Base-by-base conservation (phyloP, 306 rosid genomes). In the Inga leiocalycina region DNA sequence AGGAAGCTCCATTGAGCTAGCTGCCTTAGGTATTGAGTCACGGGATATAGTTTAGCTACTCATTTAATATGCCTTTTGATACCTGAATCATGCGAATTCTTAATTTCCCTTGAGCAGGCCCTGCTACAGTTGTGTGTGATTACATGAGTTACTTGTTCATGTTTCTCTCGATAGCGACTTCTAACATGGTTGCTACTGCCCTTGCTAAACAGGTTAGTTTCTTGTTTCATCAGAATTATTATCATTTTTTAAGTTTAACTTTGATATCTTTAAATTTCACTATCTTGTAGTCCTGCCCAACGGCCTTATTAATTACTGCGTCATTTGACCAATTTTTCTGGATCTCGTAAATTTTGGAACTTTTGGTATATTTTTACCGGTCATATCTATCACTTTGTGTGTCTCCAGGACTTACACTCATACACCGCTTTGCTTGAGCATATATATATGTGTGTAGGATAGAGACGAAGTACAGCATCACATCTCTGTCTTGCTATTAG, bases 161-260 rank as follows among this genome's bases (percentile, higher is more conserved):
- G 99, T 95, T 95, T 84, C 98, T 95, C 64, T 91, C 98, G 0
- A 80, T 95, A 76, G 96, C 99, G 4, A 95, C 99, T 83, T 95
- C 99, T 7, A 95, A 93, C 84, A 92, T 95, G 98, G 96, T 95
- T 64, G 98, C 99, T 44, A 93, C 98, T 49, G 90, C 98, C 72
- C 93, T 93, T 72, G 99, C 97, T 54, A 88, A 68, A 85, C 86
- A 85, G 98, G 99, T 93, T 81, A 19, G 80, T 75, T 69, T 71
- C 84, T 57, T 43, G 76, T 72, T 72, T 35, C 64, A 14, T 8
- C 22, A 32, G 79, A 41, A 54, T 64, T 17, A 57, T 22, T 68
- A 54, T 17, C 19, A 59, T 57, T 57, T 57, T 57, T 4, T 0
- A 59, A 59, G 14, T n/a, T 22, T 17, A 52, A 52, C 59, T 52